Percentiles rank a stretch among this genome's conserved stretches.
phyloP scores from a whole-genome alignment of 1,139 yeast species.

The Suhomyces bokatorum region DNA sequence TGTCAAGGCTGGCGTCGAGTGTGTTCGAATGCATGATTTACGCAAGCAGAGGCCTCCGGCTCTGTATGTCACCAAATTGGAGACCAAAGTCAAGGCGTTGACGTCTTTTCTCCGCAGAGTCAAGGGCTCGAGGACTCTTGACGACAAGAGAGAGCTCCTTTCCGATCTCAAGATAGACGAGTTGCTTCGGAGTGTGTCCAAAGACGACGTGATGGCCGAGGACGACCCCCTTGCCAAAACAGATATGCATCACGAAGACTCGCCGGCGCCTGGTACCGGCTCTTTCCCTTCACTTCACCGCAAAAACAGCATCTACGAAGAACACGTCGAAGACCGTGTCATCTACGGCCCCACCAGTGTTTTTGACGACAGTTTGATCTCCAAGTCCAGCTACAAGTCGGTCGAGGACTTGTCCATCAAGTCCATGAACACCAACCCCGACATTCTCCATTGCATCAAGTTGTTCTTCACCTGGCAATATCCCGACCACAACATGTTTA shows the following conservation, averaged over 20 bases:
- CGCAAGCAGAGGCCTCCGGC: constrained; percentile 55
- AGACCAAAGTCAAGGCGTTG: constrained; percentile 29
- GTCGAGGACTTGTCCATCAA: constrained; percentile 27
- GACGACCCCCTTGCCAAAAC: not conserved
- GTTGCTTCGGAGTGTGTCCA: constrained; percentile 5
- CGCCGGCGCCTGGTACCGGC: not conserved
- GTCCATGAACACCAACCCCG: constrained; percentile 39
- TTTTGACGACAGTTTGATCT: constrained; percentile 37
- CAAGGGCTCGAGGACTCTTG: constrained; percentile 22
- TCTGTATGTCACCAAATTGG: constrained; percentile 46
- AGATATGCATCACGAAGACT: not conserved
- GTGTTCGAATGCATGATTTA: constrained; percentile 53
- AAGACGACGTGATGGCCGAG: constrained; percentile 11
- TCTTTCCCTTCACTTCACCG: not conserved
- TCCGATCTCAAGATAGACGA: constrained; percentile 5
- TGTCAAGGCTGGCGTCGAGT: constrained; percentile 43
- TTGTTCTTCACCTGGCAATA: constrained; percentile 65
- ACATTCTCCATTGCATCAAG: constrained; percentile 50
- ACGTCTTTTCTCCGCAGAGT: constrained; percentile 27
- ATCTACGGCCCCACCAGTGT: constrained; percentile 56
- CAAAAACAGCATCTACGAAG: constrained; percentile 10
- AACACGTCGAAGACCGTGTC: constrained; percentile 19
- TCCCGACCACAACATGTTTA: constrained; percentile 62
- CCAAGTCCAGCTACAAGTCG: constrained; percentile 20
- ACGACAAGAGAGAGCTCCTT: constrained; percentile 21